Conservation (phyloP, 176 grass and related monocot species). For the Ananas comosus region DNA sequence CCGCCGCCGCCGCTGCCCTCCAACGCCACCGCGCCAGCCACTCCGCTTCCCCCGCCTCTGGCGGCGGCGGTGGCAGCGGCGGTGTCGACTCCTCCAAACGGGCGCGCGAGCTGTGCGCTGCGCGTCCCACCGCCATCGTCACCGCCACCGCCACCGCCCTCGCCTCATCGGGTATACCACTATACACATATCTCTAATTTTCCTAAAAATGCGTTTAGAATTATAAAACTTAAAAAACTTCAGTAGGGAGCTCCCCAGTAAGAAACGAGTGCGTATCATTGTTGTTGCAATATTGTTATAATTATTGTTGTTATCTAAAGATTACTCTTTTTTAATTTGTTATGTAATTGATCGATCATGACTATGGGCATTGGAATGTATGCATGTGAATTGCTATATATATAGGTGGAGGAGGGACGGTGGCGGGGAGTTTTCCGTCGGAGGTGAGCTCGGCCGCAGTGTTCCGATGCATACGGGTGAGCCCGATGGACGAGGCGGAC, state of each 20-base stretch:
- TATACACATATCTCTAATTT: neutral
- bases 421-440: constrained; percentile 52
- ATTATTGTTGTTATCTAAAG: no score
- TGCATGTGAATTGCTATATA: neutral
- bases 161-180: constrained; percentile 67
- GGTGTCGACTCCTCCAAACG: constrained; percentile 24
- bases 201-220: neutral
- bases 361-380: no score
- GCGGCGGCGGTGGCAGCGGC: neutral
- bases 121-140: constrained; percentile 5
- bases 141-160: constrained; percentile 37
- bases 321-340: neutral
- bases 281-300: no score
- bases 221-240: neutral
- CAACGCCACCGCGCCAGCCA: constrained; percentile 14
- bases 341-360: no score
- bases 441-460: constrained; percentile 81
- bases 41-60: neutral
- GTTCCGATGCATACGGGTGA: constrained; percentile 86
- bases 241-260: no score
- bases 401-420: neutral
- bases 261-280: no score
- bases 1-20: constrained; percentile 30
- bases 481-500: constrained; percentile 72
- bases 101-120: constrained; percentile 29